A percentile compares a stretch with the other conserved stretches of the same genome.
Conservation (phyloP, 768 basidiomycete genomes). For the Cystobasidium onofrii region DNA sequence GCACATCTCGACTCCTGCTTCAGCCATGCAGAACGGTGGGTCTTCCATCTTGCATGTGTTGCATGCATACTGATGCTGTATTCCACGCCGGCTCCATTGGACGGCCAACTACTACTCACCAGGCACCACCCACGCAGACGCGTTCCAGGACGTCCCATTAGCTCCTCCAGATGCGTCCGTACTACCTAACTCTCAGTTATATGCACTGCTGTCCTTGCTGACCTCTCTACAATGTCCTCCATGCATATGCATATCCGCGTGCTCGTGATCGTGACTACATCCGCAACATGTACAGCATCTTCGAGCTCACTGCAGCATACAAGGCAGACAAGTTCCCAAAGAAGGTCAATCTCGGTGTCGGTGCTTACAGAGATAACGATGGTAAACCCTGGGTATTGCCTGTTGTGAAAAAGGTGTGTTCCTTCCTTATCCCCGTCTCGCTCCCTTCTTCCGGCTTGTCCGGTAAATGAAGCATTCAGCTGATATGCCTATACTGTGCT, state of each 20-base stretch:
- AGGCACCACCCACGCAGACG: neutral
- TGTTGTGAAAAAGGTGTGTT: conserved; percentile 72
- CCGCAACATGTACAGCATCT: conserved; percentile 38
- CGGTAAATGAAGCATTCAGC: too few relatives aligned
- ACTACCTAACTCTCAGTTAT: neutral
- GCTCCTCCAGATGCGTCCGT: conserved; percentile 38
- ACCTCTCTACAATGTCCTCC: neutral
- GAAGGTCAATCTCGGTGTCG: conserved; percentile 97
- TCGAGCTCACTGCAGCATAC: conserved; percentile 76
- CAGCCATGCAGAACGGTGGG: neutral
- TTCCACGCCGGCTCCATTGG: neutral
- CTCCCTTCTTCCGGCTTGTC: neutral
- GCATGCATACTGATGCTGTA: neutral
- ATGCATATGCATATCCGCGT: neutral
- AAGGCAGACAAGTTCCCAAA: conserved; percentile 84
- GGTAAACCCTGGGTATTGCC: conserved; percentile 92
- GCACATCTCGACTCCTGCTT: neutral
- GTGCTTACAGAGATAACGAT: conserved; percentile 84
- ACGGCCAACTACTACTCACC: neutral
- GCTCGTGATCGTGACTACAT: too few relatives aligned
- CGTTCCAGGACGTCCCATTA: conserved; percentile 35
- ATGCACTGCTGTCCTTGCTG: neutral
- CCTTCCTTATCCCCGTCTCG: neutral
- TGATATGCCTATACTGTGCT: too few relatives aligned
- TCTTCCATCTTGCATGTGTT: neutral